These are phyloP conservation scores for Gentiana straminea DNA, from an alignment of 257 asterid species.

Conservation along the genomic window DNA sequence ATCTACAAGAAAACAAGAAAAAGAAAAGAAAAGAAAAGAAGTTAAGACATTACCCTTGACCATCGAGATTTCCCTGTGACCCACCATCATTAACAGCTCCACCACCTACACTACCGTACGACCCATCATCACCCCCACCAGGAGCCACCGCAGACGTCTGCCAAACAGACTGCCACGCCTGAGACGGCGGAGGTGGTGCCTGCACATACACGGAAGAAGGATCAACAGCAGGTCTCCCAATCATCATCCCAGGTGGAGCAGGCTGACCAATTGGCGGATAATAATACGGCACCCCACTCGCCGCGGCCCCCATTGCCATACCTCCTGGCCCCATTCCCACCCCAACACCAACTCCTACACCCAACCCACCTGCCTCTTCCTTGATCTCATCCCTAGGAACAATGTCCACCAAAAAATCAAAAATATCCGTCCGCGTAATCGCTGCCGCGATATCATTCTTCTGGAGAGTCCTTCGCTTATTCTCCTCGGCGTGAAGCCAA, in stretches of 20 bases:
- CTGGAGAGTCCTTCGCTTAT: slow-evolving; percentile 84
- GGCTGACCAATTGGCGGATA: slow-evolving; percentile 80
- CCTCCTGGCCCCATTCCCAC: slow-evolving; percentile 27
- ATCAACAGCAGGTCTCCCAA: slow-evolving; percentile 73
- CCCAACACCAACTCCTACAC: slow-evolving; percentile 10
- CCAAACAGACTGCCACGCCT: slow-evolving; percentile 88
- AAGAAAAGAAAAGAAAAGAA: neutral
- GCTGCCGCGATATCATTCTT: slow-evolving; percentile 91
- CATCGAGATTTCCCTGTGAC: slow-evolving; percentile 59
- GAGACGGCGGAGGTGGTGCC: slow-evolving; percentile 62
- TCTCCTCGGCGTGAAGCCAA: slow-evolving; percentile 95
- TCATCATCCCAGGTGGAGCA: slow-evolving; percentile 37
- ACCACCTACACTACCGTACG: slow-evolving; percentile 40
- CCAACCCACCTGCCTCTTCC: slow-evolving; percentile 48
- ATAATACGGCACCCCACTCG: slow-evolving; percentile 69
- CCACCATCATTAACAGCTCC: slow-evolving; percentile 26
- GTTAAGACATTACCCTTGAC: slow-evolving; percentile 39
- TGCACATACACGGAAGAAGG: slow-evolving; percentile 46
- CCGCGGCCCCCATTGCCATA: slow-evolving; percentile 21
- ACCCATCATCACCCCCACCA: slow-evolving; percentile 37
- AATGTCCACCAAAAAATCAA: slow-evolving; percentile 79
- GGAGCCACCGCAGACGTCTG: slow-evolving; percentile 23
- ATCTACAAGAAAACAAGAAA: neutral
- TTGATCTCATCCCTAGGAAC: slow-evolving; percentile 84
- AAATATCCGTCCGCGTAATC: slow-evolving; percentile 79